These are phyloP conservation scores for Hypoxylon sp. DNA, from an alignment of 2,329 filamentous ascomycete genomes.

Conservation along the genomic window DNA sequence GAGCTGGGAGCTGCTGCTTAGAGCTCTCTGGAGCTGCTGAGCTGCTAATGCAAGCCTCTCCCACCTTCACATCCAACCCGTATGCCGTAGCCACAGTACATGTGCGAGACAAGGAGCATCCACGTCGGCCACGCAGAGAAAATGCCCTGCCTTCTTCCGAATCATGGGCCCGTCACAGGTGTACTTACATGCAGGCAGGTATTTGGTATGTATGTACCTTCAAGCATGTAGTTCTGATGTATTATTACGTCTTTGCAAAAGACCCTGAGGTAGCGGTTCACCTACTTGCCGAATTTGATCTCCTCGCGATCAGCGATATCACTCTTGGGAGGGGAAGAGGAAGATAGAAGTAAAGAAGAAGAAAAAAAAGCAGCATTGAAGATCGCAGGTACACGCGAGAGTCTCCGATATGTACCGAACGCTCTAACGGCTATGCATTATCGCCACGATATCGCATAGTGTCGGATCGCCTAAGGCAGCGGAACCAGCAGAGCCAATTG, in stretches of 20 bases:
- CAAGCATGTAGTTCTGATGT: no score
- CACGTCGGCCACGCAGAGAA: conserved; percentile 17
- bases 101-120: conserved; percentile 12
- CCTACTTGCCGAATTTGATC: conserved; percentile 28
- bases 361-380: no score
- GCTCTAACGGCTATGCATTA: background rate
- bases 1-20: no score
- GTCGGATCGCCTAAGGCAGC: conserved; percentile 1
- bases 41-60: conserved; percentile 24
- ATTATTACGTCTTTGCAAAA: conserved; percentile 20
- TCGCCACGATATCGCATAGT: conserved; percentile 7
- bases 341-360: no score
- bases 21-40: no score
- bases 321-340: no score
- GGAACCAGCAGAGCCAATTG: conserved; percentile 1
- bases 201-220: no score
- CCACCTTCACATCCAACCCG: conserved; percentile 17
- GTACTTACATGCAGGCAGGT: no score
- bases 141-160: conserved; percentile 22
- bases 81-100: conserved; percentile 7
- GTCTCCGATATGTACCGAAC: background rate
- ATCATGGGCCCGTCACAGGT: conserved; percentile 21
- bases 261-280: conserved; percentile 11
- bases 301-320: conserved; percentile 14
- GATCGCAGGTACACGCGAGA: conserved; percentile 3